Percentiles rank a stretch among this genome's conserved stretches.
Conservation (phyloP, 306 rosid genomes). For the Begonia peltatifolia region DNA sequence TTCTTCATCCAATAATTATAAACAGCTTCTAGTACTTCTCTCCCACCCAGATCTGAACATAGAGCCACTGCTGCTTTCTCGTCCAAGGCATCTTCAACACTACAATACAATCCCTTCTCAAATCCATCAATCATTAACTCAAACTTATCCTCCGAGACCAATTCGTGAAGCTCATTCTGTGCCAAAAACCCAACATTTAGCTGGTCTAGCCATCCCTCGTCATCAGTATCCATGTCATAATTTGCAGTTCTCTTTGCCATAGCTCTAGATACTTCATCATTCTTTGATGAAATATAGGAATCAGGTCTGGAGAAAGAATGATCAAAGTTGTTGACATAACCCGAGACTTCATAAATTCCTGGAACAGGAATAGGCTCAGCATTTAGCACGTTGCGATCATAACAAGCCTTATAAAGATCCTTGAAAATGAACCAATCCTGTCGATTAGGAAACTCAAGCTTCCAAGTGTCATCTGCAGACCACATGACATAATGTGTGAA, state of each 20-base stretch:
- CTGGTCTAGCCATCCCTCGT: constrained; percentile 56
- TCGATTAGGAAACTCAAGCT: constrained; percentile 51
- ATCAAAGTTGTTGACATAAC: constrained; percentile 18
- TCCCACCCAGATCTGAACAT: constrained; percentile 29
- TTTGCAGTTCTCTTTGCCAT: constrained; percentile 30
- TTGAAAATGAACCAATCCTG: constrained; percentile 51
- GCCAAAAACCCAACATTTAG: constrained; percentile 21
- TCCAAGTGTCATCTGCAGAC: constrained; percentile 31
- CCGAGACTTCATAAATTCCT: constrained; percentile 36
- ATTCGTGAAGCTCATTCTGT: constrained; percentile 17
- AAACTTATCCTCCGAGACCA: constrained; percentile 38
- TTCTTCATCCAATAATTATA: constrained; percentile 51
- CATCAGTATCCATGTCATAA: constrained; percentile 86
- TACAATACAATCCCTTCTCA: constrained; percentile 43
- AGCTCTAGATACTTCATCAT: constrained; percentile 55
- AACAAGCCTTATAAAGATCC: constrained; percentile 68
- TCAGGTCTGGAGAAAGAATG: constrained; percentile 33
- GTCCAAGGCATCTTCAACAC: constrained; percentile 29
- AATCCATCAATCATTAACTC: constrained; percentile 58
- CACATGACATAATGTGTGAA: constrained; percentile 36
- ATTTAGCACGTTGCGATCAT: constrained; percentile 28
- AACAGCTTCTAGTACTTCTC: constrained; percentile 36
- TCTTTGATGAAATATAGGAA: constrained; percentile 34
- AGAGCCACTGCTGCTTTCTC: constrained; percentile 25
- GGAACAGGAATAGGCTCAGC: constrained; percentile 56